Evolutionary conservation across 441 rosid species (phyloP), one percentile per base, ranked within the genome.

Genomic region (Adansonia rubrostipa): DNA sequence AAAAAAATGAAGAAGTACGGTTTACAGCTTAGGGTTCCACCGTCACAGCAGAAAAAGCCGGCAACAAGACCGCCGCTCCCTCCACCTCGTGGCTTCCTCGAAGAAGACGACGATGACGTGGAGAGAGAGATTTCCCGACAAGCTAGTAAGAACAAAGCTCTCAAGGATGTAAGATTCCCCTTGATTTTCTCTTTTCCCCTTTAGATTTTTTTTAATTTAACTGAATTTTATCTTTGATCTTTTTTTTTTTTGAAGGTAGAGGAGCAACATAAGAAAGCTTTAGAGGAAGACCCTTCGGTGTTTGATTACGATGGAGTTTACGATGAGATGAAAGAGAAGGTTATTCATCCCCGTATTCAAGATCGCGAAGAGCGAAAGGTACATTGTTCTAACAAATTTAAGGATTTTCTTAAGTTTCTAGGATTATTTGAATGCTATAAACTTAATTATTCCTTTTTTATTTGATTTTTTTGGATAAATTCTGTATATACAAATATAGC

Each of bases 221-320:
- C 19, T 63, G 47, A 63, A 24, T 22, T 10, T 61, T 61, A 9
- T 58, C 13, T 58, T 3, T 58, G 9, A 28, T 20, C 9, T 20
- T n/a, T 5, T 33, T 6, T 9, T 71, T 48, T 8, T 51, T 65
- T 33, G 42, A 80, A 94, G 99, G 81, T 91, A 24, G 97, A 94
- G 81, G 95, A 92, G 78, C 93, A 91, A 75, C 96, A 92, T 67
- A 93, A 88, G 85, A 91, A 93, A 82, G 95, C 96, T 1, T 80
- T 94, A 80, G 92, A 92, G 76, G 98, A 94, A 68, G 99, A 96
- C 74, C 97, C 99, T n/a, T 86, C 89, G 0, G 97, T 89, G 68
- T 96, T 94, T 77, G 89, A 93, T 47, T 96, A 94, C 9, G 98
- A 96, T 81, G 98, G 92, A 56, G 95, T 93, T 79, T 93, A 90